Evolutionary conservation across 78 protist genomes (phyloP).

Genomic region (Dictyostelium intermedium): DNA sequence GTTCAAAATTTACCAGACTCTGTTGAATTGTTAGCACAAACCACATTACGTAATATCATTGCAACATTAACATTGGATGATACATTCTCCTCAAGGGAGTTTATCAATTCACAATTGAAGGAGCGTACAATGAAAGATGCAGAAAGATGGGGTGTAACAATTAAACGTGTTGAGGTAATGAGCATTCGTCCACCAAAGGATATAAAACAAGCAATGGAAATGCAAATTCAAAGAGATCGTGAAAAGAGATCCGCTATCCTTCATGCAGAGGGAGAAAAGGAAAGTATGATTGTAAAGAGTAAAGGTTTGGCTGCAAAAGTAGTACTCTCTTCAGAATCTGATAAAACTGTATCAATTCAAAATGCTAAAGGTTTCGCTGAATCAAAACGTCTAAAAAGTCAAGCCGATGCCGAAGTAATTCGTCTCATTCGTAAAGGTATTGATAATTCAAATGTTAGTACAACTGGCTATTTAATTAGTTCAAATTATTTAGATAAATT

Average conservation of each 20-base stretch:
- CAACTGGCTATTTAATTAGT: slow-evolving; percentile 2
- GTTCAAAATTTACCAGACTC: slow-evolving; percentile 31
- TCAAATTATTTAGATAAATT: slow-evolving; percentile 3
- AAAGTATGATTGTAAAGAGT: slow-evolving; percentile 5
- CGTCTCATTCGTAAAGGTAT: slow-evolving; percentile 5
- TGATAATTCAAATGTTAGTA: not conserved
- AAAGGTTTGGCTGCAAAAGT: slow-evolving; percentile 18
- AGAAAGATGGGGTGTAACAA: slow-evolving; percentile 9
- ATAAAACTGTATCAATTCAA: slow-evolving; percentile 8
- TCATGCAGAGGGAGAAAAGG: slow-evolving; percentile 20
- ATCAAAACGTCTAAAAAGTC: not conserved
- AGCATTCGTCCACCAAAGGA: slow-evolving; percentile 6
- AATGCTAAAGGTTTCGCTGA: slow-evolving; percentile 23
- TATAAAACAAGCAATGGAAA: slow-evolving; percentile 12
- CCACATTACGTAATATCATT: slow-evolving; percentile 11
- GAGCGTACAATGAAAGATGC: slow-evolving; percentile 1
- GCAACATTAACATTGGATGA: slow-evolving; percentile 21
- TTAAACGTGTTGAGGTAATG: slow-evolving; percentile 12
- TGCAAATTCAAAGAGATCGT: slow-evolving; percentile 11
- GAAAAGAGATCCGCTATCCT: slow-evolving; percentile 16
- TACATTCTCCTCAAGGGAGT: slow-evolving; percentile 6
- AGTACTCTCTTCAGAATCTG: not conserved
- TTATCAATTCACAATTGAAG: not conserved
- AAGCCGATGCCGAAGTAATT: slow-evolving; percentile 4
- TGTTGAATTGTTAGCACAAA: slow-evolving; percentile 20